phyloP scores from a whole-genome alignment of 2,329 filamentous ascomycete genomes.

The Penicillium capsulatum region DNA sequence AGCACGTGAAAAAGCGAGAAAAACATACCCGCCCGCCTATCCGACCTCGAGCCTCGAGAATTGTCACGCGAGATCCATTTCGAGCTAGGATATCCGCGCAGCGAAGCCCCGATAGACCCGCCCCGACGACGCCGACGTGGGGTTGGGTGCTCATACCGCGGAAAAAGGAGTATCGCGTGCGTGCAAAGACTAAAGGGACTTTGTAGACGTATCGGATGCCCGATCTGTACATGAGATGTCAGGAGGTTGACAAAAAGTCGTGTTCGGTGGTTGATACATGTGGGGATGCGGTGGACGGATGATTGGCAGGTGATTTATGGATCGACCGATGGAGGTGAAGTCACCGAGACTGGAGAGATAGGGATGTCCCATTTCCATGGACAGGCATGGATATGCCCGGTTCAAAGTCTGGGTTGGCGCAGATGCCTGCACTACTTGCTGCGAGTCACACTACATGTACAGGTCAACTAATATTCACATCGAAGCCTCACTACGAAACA shows the following conservation, averaged over 20 bases:
- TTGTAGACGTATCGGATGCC: background rate
- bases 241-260: no score
- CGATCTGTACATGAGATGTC: slow-evolving; percentile 3
- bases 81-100: slow-evolving; percentile 56
- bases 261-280: slow-evolving; percentile 11
- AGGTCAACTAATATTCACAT: no score
- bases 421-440: no score
- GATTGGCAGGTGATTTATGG: slow-evolving; percentile 14
- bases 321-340: background rate
- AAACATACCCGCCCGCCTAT: slow-evolving; percentile 54
- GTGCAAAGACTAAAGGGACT: background rate
- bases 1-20: background rate
- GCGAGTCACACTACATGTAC: no score
- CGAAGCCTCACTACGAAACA: no score
- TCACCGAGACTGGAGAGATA: background rate
- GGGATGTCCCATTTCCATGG: no score
- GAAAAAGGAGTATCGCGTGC: background rate
- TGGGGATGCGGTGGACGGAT: slow-evolving; percentile 9
- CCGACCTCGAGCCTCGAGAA: slow-evolving; percentile 57
- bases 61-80: slow-evolving; percentile 54
- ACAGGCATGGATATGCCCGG: no score
- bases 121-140: slow-evolving; percentile 57
- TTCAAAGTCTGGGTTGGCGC: no score
- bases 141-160: slow-evolving; percentile 38
- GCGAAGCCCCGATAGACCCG: slow-evolving; percentile 57